These are phyloP conservation scores for Polytolypa hystricis DNA, from an alignment of 2,329 filamentous ascomycete genomes.

Conservation along the genomic window DNA sequence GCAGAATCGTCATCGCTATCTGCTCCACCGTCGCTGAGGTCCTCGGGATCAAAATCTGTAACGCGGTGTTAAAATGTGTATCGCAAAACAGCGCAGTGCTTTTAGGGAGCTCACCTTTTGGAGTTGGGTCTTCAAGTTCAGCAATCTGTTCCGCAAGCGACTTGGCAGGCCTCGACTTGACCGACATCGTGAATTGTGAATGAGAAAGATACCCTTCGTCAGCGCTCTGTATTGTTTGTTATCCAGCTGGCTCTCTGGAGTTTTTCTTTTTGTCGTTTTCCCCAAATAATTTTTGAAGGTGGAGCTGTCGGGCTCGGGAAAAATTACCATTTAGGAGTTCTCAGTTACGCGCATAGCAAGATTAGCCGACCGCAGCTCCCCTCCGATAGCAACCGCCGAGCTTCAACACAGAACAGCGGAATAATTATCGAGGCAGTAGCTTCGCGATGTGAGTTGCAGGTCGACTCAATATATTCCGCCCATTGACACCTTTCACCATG, in stretches of 20 bases:
- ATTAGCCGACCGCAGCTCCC: constrained; percentile 7
- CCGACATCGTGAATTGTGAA: constrained; percentile 24
- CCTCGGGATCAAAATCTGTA: constrained; percentile 72
- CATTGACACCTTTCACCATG: constrained; percentile 16
- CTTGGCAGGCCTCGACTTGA: constrained; percentile 40
- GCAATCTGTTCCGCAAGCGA: constrained; percentile 50
- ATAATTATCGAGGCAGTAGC: no score
- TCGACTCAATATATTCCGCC: neutral
- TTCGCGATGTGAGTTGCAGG: no score
- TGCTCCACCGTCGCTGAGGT: constrained; percentile 44
- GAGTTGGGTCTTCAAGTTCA: constrained; percentile 50
- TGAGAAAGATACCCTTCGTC: no score
- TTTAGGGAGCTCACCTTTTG: constrained; percentile 42
- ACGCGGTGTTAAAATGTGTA: neutral
- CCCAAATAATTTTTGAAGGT: constrained; percentile 5
- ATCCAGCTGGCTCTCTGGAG: no score
- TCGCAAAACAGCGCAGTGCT: constrained; percentile 8
- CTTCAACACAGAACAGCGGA: no score
- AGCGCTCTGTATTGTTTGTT: no score
- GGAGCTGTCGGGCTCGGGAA: constrained; percentile 4
- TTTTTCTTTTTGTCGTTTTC: constrained; percentile 16
- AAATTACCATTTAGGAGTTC: constrained; percentile 7
- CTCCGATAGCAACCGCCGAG: no score
- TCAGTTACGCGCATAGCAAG: constrained; percentile 1
- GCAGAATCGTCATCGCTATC: constrained; percentile 45